These are phyloP conservation scores for Plasmopara viticola DNA, from an alignment of 352 stramenopile genomes.

Conservation along the genomic window DNA sequence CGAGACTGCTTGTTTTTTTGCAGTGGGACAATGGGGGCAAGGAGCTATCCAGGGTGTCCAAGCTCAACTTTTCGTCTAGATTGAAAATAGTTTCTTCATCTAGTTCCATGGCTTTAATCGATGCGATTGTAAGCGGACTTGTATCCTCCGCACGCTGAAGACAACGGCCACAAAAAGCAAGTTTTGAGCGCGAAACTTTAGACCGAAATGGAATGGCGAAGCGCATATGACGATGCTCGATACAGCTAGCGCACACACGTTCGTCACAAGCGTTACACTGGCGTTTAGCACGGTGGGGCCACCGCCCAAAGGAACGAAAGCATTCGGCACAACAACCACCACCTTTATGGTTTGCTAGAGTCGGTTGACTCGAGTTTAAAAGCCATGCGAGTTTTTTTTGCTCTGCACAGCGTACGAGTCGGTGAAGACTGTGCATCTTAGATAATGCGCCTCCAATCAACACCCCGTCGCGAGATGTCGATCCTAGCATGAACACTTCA, in stretches of 20 bases:
- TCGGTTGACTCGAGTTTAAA: slow-evolving; percentile 22
- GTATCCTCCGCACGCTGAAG: slow-evolving; percentile 23
- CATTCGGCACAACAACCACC: slow-evolving; percentile 27
- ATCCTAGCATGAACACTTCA: slow-evolving; percentile 29
- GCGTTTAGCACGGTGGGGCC: slow-evolving; percentile 20
- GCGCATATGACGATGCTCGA: slow-evolving; percentile 20
- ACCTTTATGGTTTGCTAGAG: slow-evolving; percentile 14
- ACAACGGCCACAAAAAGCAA: slow-evolving; percentile 29
- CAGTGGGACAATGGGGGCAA: slow-evolving; percentile 6
- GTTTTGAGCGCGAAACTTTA: slow-evolving; percentile 21
- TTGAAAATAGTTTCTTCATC: background rate
- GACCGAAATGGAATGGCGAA: slow-evolving; percentile 22
- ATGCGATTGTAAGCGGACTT: slow-evolving; percentile 21
- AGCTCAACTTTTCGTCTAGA: slow-evolving; percentile 9
- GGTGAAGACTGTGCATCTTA: slow-evolving; percentile 29
- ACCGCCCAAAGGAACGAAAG: slow-evolving; percentile 23
- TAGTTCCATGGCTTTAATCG: slow-evolving; percentile 26
- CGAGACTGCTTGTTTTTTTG: slow-evolving; percentile 17
- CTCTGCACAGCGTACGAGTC: slow-evolving; percentile 18
- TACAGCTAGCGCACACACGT: slow-evolving; percentile 24
- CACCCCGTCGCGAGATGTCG: slow-evolving; percentile 22
- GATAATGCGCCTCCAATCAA: slow-evolving; percentile 19
- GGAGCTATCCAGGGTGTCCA: slow-evolving; percentile 17
- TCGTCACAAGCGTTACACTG: slow-evolving; percentile 31
- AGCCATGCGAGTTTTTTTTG: slow-evolving; percentile 35